Percentiles rank a stretch among this genome's conserved stretches.
Evolutionary conservation across 495 filamentous ascomycete species (phyloP).

Genomic region (Neurospora discreta): DNA sequence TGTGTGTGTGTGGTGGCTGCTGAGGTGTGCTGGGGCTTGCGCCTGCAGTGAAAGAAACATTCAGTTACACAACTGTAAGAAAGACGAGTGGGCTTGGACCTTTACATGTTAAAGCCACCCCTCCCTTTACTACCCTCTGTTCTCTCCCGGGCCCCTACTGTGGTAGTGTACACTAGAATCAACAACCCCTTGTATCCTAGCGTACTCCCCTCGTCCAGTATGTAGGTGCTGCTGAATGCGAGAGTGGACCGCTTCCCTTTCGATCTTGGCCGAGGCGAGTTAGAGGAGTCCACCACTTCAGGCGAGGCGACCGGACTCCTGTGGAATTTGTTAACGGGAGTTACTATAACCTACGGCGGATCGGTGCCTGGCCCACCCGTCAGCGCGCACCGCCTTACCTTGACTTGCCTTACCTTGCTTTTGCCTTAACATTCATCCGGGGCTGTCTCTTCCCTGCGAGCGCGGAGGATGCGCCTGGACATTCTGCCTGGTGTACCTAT

Average conservation of each 20-base stretch:
- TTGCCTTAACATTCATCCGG: not conserved
- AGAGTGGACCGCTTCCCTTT: not conserved
- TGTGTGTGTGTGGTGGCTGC: not conserved
- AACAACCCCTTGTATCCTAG: not conserved
- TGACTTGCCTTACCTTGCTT: not conserved
- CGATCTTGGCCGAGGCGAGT: not conserved
- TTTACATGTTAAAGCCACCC: not conserved
- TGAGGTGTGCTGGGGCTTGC: not conserved
- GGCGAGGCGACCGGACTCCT: not conserved
- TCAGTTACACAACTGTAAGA: not conserved
- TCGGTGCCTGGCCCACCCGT: not conserved
- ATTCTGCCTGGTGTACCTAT: not conserved
- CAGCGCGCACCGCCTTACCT: not conserved
- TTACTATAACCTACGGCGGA: not conserved
- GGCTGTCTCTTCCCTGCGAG: not conserved
- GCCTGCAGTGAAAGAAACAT: not conserved
- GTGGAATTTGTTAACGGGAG: not conserved
- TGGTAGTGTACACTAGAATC: not conserved
- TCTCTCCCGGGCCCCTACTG: not conserved
- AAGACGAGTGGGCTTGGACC: not conserved
- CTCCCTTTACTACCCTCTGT: not conserved
- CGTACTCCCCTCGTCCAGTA: not conserved
- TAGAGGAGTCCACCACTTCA: not conserved
- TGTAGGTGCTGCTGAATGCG: not conserved
- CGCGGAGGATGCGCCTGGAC: not conserved